Base-by-base conservation (phyloP, 768 basidiomycete species). In the Boletellus emodensis region DNA sequence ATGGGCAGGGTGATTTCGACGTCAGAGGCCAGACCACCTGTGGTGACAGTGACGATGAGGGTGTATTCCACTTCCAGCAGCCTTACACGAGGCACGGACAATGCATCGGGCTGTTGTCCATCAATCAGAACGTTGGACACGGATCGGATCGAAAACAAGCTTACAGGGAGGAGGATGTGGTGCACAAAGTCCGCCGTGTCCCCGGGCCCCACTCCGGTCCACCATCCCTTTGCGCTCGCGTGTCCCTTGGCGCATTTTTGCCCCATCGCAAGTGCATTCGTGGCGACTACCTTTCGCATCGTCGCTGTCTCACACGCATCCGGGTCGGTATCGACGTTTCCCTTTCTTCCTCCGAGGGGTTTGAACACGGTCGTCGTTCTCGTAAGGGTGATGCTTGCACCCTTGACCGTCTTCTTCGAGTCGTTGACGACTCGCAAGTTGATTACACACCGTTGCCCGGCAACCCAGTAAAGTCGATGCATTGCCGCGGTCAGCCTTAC, bases 151-250 rank as follows among this genome's bases (percentile, higher is more conserved):
- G 36, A 18, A 39, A 52, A 48, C 12, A 51, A 28, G 71, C 86
- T 70, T 62, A 94, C 93, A 24, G 93, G 92, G 37, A 94, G 61
- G 9, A 80, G 61, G 7, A 96, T 75, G 46, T 76, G 81, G 61
- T 90, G 84, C 14, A 77, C 76, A 66, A 92, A 90, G 17, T 81
- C 75, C 9, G 75, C 69, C 6, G 73, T 72, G 54, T 84, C 80
- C 2, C 82, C 81, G 3, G 85, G 72, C 13, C 72, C 68, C 6
- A 94, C 82, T 8, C 94, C 94, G 6, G 81, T 75, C 92, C 93
- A 95, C 87, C 90, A 95, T 1, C 92, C 93, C 59, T 83, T 85
- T 20, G 83, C 87, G 37, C 87, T 91, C 10, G 85, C 87, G 61
- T 82, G 78, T 2, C 87, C 87, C 54, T 79, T 78, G 7, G 81